Evolutionary conservation across 2,329 filamentous ascomycete genomes (phyloP).

Genomic region (Phyllosticta paracitricarpa): DNA sequence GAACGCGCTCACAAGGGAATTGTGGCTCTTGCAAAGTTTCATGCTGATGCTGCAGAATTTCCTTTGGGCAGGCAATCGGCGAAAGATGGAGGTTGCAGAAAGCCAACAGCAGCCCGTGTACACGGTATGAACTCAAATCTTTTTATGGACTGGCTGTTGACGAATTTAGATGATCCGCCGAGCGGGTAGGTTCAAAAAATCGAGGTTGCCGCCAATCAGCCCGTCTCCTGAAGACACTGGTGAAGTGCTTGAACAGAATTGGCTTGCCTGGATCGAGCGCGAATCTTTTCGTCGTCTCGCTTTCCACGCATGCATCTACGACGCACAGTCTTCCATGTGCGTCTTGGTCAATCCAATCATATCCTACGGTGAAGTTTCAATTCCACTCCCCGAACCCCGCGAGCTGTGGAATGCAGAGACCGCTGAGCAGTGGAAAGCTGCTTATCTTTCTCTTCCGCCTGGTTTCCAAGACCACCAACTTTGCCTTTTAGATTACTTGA

Average conservation of each 20-base stretch:
- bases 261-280: constrained; percentile 52
- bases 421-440: constrained; percentile 54
- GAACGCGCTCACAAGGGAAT: constrained; percentile 26
- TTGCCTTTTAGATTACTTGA: background rate
- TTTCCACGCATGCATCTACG: constrained; percentile 55
- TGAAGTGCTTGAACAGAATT: constrained; percentile 51
- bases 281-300: constrained; percentile 61
- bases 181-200: constrained; percentile 49
- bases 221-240: constrained; percentile 47
- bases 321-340: constrained; percentile 58
- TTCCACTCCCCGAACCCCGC: constrained; percentile 53
- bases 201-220: constrained; percentile 42
- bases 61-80: constrained; percentile 49
- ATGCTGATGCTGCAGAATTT: constrained; percentile 43
- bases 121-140: constrained; percentile 23
- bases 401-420: constrained; percentile 57
- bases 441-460: constrained; percentile 38
- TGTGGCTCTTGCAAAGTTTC: constrained; percentile 43
- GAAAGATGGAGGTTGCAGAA: constrained; percentile 50
- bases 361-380: constrained; percentile 57
- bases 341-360: constrained; percentile 55
- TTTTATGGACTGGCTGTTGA: background rate
- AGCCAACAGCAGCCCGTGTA: constrained; percentile 46
- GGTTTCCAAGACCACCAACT: background rate
- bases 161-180: constrained; percentile 39